Base-by-base conservation (phyloP, 768 basidiomycete genomes). In the Trametes villosa region DNA sequence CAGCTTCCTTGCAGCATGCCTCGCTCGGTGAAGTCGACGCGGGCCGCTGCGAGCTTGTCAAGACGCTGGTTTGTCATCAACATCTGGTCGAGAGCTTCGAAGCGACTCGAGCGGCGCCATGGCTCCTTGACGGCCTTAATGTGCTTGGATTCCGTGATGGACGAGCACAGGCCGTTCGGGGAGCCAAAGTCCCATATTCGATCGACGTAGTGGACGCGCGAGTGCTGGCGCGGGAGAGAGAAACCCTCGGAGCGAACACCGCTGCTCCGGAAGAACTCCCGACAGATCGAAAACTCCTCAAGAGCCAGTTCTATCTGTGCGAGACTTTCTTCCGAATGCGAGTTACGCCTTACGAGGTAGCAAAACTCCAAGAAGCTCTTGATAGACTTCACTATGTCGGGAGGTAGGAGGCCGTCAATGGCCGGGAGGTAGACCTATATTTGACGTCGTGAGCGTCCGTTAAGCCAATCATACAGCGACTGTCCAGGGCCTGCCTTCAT, bases 291-390 rank as follows among this genome's bases (percentile, higher is more conserved):
- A 30, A 44, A 44, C 5, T 9, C 17, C n/a, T 44, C 5, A 20
- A 44, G 42, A 7, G 42, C 42, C 5, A 9, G n/a, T 22, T 44
- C 20, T 9, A 44, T 68, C 56, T 4, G 33, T 51, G 24, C 48
- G 52, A 36, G 48, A 8, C 5, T 67, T 62, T 6, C 20, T 20
- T 44, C 42, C 6, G 64, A 46, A 17, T 68, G 63, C 45, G 64
- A 65, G 47, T 65, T 65, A 2, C 64, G 60, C 3, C 68, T 59
- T 22, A 30, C 45, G 20, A 47, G 22, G 26, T 47, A 71, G 34
- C 64, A 63, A 40, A 70, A 70, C 4, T 71, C 67, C 0, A 71
- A 48, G 26, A 65, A 65, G 0, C 62, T 49, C 7, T 26, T 15
- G 20, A 65, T 12, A 11, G 33, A 15, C 11, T 44, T 53, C 27